These are phyloP conservation scores for Metarhizium humberi DNA, from an alignment of 2,329 filamentous ascomycete genomes.

Conservation along the genomic window DNA sequence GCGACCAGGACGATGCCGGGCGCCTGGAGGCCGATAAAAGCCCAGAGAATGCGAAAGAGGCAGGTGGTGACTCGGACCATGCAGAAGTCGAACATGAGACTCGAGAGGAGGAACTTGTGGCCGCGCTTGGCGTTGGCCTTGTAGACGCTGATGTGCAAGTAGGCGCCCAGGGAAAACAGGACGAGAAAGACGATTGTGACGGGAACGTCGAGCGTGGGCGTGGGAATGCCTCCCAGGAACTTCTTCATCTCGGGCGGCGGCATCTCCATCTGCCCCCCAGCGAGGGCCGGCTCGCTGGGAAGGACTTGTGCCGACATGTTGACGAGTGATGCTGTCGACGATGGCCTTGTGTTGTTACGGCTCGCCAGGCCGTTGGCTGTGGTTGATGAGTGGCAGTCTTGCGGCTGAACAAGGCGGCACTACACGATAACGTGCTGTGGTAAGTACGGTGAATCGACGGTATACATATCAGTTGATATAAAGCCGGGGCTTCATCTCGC, in stretches of 20 bases:
- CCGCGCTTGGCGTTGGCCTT: conserved; percentile 19
- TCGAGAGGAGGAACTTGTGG: conserved; percentile 29
- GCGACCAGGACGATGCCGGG: conserved; percentile 22
- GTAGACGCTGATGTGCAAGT: conserved; percentile 16
- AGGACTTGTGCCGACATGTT: not conserved
- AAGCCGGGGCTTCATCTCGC: not conserved
- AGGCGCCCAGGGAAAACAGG: conserved; percentile 14
- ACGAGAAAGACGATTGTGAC: conserved; percentile 15
- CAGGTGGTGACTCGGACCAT: conserved; percentile 24
- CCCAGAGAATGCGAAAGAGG: conserved; percentile 26
- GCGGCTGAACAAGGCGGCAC: too few species aligned
- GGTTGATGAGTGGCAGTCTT: too few species aligned
- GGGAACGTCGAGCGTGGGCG: conserved; percentile 11
- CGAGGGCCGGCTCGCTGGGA: not conserved
- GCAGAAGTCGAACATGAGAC: conserved; percentile 26
- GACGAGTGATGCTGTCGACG: not conserved
- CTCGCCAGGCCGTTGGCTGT: not conserved
- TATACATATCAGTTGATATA: not conserved
- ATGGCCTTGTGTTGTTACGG: not conserved
- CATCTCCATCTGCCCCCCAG: not conserved
- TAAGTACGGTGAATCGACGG: not conserved
- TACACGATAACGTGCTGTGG: not conserved
- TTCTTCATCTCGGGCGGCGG: not conserved
- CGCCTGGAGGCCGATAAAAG: conserved; percentile 11
- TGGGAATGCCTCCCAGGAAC: conserved; percentile 6